Base-by-base conservation (phyloP, 495 filamentous ascomycete species). In the Schizothecium vesticola region DNA sequence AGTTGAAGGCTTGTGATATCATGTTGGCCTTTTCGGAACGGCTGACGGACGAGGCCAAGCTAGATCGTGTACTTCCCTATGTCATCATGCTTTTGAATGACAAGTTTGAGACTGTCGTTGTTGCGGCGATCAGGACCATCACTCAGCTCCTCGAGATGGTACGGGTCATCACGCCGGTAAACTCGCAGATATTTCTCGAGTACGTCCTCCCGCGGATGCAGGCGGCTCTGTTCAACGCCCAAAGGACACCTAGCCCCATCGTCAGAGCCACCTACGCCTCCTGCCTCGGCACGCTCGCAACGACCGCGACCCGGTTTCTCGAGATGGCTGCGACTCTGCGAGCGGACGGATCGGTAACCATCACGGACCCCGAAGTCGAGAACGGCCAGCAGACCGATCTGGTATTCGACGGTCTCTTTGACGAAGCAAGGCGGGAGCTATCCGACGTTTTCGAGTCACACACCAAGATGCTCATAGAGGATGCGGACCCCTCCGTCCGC, bases 41-140 rank as follows among this genome's bases (percentile, higher is more conserved):
- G 61, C 76, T 97, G 43, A 95, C 95, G 0, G 96, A 99, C 76
- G 96, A 99, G 74, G 94, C 94, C 12, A 99, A 98, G 74, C 84
- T 99, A 64, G 96, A 99, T 78, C 89, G 96, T 55, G 89, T 97
- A 26, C 83, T 99, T 33, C 96, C 96, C 9, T 96, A 97, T 71
- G 79, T 97, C 24, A 90, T 97, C 77, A 82, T 87, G 26, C 76
- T 97, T 28, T 79, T 98, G 22, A 89, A 88, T 70, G 96, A 99
- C 76, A 85, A 89, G 63, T 86, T 87, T 13, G 91, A 97, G 70
- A 82, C 90, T 61, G 94, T 98, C 25, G 92, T 91, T 68, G 85
- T 96, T 25, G 88, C 92, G 28, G 93, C 94, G 19, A 85, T 98
- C 57, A 87, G 94, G 56, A 89, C 92, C 9, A 82, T 98, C 72